Evolutionary conservation across 2,329 filamentous ascomycete genomes (phyloP).

Genomic region (Xylariales sp.): DNA sequence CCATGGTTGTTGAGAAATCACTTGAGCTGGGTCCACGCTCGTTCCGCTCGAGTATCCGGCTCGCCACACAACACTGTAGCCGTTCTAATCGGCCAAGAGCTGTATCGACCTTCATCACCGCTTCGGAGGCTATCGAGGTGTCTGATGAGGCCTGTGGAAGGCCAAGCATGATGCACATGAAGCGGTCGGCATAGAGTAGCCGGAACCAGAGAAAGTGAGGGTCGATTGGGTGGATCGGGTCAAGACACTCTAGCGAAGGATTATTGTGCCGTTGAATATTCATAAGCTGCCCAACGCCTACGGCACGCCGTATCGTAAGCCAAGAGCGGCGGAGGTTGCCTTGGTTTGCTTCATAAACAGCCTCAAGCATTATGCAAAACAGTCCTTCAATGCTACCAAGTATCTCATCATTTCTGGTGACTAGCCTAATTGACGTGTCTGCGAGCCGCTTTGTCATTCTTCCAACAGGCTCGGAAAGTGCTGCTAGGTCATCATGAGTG

Average conservation of each 20-base stretch:
- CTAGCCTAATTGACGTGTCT: slow-evolving; percentile 21
- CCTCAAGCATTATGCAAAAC: slow-evolving; percentile 44
- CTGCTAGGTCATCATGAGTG: neutral
- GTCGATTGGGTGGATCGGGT: no score
- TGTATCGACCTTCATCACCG: slow-evolving; percentile 18
- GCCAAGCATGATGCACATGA: slow-evolving; percentile 42
- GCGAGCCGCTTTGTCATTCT: slow-evolving; percentile 2
- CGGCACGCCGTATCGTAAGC: slow-evolving; percentile 38
- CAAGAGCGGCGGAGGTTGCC: slow-evolving; percentile 43
- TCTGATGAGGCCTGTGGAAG: slow-evolving; percentile 35
- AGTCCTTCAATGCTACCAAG: slow-evolving; percentile 40
- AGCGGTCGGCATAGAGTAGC: slow-evolving; percentile 39
- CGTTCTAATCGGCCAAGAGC: slow-evolving; percentile 9
- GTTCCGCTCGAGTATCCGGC: neutral
- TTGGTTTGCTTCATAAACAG: slow-evolving; percentile 38
- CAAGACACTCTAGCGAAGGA: no score
- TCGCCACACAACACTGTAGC: neutral
- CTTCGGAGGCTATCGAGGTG: slow-evolving; percentile 12
- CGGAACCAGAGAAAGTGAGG: slow-evolving; percentile 40
- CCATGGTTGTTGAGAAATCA: neutral
- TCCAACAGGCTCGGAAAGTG: neutral
- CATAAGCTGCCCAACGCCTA: slow-evolving; percentile 39
- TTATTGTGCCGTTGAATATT: slow-evolving; percentile 24
- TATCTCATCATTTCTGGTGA: slow-evolving; percentile 43
- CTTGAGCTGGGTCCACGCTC: neutral